Evolutionary conservation across 345 rosid genomes (phyloP), one percentile per base, ranked within the genome.

Genomic region (Balakata baccata): DNA sequence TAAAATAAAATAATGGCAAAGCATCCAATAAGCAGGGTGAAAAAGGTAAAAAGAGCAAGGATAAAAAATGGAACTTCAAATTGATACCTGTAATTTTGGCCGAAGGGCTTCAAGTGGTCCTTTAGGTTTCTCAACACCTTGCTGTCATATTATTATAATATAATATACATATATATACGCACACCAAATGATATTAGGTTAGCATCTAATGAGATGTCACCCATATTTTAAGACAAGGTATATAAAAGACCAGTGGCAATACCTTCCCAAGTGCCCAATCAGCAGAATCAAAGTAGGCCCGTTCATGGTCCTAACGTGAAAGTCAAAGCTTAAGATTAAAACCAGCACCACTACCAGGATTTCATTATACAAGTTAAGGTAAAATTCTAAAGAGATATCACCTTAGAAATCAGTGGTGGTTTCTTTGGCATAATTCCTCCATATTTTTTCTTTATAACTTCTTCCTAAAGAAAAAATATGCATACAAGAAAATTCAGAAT

Each of bases 191-290:
- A 54, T 22, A 52, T 78, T 8, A 76, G 71, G 49, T 39, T 54
- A 75, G 70, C 70, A 72, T 52, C 67, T 39, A 60, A 72, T 61
- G 64, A 63, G 39, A 22, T 49, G 20, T 39, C 23, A 68, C 52
- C 62, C 56, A 54, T 20, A 45, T 73, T 5, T 52, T 70, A 73
- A 71, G 46, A 71, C 52, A 47, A 66, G 64, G 65, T 59, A 60
- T 47, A 54, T 20, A 38, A 22, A 17, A 67, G 73, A 71, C 1
- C 12, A 12, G 25, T 49, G 39, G 7, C 10, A 57, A 64, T 81
- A 94, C 99, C 98, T 95, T 95, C 80, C 99, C 99, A 84, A 95
- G 92, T 53, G 99, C 99, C 99, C 99, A 95, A 77, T 95, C 99
- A 82, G 99, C 99, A 59, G 99, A 95, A 77, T 92, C 99, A 76